phyloP scores from a whole-genome alignment of 176 grass and related monocot genomes.

The Panicum miliaceum region DNA sequence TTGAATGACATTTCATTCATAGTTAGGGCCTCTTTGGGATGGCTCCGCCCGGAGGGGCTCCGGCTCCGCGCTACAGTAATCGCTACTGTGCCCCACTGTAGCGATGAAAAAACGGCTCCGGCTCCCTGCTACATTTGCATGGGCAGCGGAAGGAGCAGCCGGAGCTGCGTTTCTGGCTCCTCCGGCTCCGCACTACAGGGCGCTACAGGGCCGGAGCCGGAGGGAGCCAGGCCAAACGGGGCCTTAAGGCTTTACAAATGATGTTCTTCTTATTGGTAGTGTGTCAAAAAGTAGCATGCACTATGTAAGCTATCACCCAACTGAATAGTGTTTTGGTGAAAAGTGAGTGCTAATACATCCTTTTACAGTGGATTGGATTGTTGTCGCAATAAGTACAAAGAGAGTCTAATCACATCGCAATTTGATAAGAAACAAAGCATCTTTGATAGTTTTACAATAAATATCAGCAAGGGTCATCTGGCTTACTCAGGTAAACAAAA shows the following conservation, averaged over 20 bases:
- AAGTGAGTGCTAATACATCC: neutral
- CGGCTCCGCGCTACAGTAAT: too few relatives aligned
- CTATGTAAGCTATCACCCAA: neutral
- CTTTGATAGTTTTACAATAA: neutral
- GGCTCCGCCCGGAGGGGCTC: too few relatives aligned
- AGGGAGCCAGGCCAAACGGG: too few relatives aligned
- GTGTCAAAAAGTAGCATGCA: neutral
- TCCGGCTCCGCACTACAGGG: too few relatives aligned
- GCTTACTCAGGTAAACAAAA: neutral
- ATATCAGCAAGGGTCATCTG: neutral
- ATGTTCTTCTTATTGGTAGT: neutral
- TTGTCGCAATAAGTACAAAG: neutral
- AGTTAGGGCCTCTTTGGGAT: too few relatives aligned
- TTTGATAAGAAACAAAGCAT: slow-evolving; percentile 18
- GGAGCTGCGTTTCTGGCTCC: too few relatives aligned
- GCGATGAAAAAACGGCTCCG: too few relatives aligned
- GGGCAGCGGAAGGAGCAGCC: too few relatives aligned
- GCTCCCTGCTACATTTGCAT: too few relatives aligned
- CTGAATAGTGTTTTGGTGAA: neutral
- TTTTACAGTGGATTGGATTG: neutral
- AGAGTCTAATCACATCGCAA: slow-evolving; percentile 10
- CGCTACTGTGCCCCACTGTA: too few relatives aligned
- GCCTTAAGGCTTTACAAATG: neutral
- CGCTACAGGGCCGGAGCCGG: too few relatives aligned
- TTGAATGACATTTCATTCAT: slow-evolving; percentile 2